Percentiles rank a stretch among this genome's conserved stretches.
phyloP scores from a whole-genome alignment of 2,329 filamentous ascomycete species.

The Cladophialophora immunda region DNA sequence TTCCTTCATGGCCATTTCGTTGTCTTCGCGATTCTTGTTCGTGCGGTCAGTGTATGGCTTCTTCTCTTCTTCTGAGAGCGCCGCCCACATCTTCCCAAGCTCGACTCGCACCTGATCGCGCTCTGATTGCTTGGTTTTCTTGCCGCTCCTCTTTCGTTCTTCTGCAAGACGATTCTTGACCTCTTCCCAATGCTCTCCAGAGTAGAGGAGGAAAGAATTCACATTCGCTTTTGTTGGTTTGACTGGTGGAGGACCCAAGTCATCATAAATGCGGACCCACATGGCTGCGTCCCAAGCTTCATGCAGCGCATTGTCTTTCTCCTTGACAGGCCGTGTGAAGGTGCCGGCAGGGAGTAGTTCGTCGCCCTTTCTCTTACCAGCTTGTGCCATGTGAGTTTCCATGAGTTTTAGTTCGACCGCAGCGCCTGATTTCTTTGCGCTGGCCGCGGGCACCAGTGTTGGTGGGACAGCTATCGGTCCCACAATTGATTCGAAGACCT shows the following conservation, averaged over 20 bases:
- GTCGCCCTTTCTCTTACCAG: constrained; percentile 42
- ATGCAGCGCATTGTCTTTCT: constrained; percentile 45
- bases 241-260: constrained; percentile 77
- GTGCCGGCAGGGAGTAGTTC: constrained; percentile 40
- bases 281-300: constrained; percentile 66
- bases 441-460: constrained; percentile 75
- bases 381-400: constrained; percentile 38
- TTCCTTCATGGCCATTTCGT: constrained; percentile 68
- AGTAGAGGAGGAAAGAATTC: constrained; percentile 90
- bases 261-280: constrained; percentile 62
- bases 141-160: constrained; percentile 64
- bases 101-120: constrained; percentile 81
- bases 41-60: constrained; percentile 81
- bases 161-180: constrained; percentile 73
- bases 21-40: constrained; percentile 72
- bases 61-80: constrained; percentile 73
- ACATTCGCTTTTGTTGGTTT: constrained; percentile 77
- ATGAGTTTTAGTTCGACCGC: constrained; percentile 49
- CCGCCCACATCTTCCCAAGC: constrained; percentile 90
- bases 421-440: constrained; percentile 40
- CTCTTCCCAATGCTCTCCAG: constrained; percentile 74
- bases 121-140: constrained; percentile 65
- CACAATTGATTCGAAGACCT: constrained; percentile 80
- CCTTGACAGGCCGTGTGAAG: constrained; percentile 40
- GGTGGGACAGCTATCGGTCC: constrained; percentile 80